Evolutionary conservation across 257 asterid genomes (phyloP).

Genomic region (Solanum pennellii): DNA sequence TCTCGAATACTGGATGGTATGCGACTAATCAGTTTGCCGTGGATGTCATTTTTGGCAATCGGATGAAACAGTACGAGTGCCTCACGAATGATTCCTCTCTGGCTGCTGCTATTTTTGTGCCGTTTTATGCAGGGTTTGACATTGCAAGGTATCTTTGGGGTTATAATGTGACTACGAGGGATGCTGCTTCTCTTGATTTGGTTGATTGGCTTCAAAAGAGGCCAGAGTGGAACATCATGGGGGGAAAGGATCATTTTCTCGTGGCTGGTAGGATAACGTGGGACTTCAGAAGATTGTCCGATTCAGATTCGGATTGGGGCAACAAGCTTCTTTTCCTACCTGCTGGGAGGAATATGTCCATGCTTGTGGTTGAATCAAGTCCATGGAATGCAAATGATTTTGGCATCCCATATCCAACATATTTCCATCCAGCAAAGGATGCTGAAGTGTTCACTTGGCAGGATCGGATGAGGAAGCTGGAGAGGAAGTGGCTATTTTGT

Average conservation of each 20-base stretch:
- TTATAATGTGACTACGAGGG: constrained; percentile 46
- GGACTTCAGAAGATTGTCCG: constrained; percentile 70
- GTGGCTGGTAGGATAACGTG: constrained; percentile 90
- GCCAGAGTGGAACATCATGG: constrained; percentile 83
- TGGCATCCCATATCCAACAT: constrained; percentile 84
- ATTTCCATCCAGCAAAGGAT: constrained; percentile 73
- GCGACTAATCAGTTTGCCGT: constrained; percentile 42
- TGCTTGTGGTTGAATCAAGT: constrained; percentile 84
- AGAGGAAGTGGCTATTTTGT: constrained; percentile 61
- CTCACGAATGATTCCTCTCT: constrained; percentile 34
- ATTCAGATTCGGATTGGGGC: constrained; percentile 66
- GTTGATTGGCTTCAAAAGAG: constrained; percentile 59
- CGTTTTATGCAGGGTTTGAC: constrained; percentile 74
- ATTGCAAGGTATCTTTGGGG: constrained; percentile 85
- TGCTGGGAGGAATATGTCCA: constrained; percentile 68
- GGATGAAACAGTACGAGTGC: constrained; percentile 37
- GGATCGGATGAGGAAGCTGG: constrained; percentile 54
- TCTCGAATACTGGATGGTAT: constrained; percentile 33
- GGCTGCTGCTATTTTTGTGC: constrained; percentile 46
- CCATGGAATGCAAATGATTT: constrained; percentile 78
- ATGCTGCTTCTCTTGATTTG: constrained; percentile 70
- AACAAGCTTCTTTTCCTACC: constrained; percentile 73
- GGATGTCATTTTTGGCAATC: constrained; percentile 32
- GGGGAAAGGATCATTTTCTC: constrained; percentile 84
- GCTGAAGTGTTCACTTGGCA: constrained; percentile 61